Percentiles rank a stretch among this genome's conserved stretches.
phyloP scores from a whole-genome alignment of 169 alveolate genomes.

The Miamiensis avidus region DNA sequence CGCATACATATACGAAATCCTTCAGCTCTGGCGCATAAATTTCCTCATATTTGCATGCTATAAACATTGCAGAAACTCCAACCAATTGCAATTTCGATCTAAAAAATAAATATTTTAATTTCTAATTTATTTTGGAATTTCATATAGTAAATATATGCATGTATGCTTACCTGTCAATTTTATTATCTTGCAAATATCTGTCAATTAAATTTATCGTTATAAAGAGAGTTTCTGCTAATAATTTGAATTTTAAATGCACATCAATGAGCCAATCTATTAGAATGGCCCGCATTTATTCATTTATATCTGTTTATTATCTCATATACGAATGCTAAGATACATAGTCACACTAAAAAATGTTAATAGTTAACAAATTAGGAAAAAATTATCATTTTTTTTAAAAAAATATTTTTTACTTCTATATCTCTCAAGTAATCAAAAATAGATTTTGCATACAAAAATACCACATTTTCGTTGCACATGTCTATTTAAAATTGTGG shows the following conservation, averaged over 20 bases:
- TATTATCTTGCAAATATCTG: conserved; percentile 59
- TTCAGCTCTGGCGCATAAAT: conserved; percentile 79
- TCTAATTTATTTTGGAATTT: too few relatives aligned
- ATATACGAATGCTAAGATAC: not conserved
- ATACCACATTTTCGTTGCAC: too few relatives aligned
- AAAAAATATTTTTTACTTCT: too few relatives aligned
- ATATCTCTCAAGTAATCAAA: too few relatives aligned
- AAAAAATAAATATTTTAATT: conserved; percentile 22
- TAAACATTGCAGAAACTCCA: conserved; percentile 83
- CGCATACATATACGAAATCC: conserved; percentile 73
- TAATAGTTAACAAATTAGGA: too few relatives aligned
- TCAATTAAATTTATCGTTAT: conserved; percentile 81
- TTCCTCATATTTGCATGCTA: conserved; percentile 85
- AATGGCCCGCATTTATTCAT: conserved; percentile 81
- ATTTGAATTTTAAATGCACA: conserved; percentile 80
- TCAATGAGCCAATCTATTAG: conserved; percentile 81
- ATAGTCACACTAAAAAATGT: not conserved
- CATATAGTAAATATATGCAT: too few relatives aligned
- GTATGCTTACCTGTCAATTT: conserved; percentile 8
- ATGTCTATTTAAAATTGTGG: too few relatives aligned
- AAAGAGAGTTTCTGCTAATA: conserved; percentile 81
- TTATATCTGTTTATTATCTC: conserved; percentile 59
- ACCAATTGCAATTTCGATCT: conserved; percentile 58
- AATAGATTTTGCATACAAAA: too few relatives aligned
- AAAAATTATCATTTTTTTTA: too few relatives aligned